These are phyloP conservation scores for Thelephora aurantiotincta DNA, from an alignment of 768 basidiomycete genomes.

Conservation along the genomic window DNA sequence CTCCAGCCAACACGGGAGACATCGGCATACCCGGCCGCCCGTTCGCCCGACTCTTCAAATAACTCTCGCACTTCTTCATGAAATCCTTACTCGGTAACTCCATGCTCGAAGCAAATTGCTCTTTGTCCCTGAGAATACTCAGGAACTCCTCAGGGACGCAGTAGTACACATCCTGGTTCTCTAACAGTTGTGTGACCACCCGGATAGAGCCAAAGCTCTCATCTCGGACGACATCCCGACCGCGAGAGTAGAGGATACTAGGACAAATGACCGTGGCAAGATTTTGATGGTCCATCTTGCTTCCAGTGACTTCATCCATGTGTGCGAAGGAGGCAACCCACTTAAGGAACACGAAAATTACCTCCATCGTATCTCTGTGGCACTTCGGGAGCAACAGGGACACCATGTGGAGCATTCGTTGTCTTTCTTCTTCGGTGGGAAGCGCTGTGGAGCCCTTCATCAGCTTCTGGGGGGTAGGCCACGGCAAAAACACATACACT, in stretches of 20 bases:
- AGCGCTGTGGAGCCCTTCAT: conserved; percentile 39
- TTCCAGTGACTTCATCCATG: conserved; percentile 85
- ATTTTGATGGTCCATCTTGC: conserved; percentile 95
- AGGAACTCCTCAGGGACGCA: conserved; percentile 87
- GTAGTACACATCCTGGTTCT: conserved; percentile 92
- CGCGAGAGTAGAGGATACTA: conserved; percentile 89
- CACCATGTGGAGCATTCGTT: conserved; percentile 73
- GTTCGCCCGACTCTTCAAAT: conserved; percentile 54
- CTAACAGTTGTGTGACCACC: conserved; percentile 75
- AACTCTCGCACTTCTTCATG: conserved; percentile 89
- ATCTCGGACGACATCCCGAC: conserved; percentile 75
- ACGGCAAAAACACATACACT: conserved; percentile 40
- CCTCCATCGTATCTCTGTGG: conserved; percentile 96
- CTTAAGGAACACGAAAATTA: conserved; percentile 94
- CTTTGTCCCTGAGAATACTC: conserved; percentile 78
- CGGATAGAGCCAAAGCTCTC: conserved; percentile 85
- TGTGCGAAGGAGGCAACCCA: conserved; percentile 99
- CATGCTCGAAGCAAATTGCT: conserved; percentile 77
- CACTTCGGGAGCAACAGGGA: conserved; percentile 80
- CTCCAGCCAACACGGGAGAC: conserved; percentile 22
- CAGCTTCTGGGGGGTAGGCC: conserved; percentile 1
- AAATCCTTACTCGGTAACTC: conserved; percentile 93
- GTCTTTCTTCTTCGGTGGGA: conserved; percentile 61
- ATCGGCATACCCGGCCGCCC: conserved; percentile 35
- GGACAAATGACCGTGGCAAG: conserved; percentile 95